Percentiles rank a stretch among this genome's conserved stretches.
Evolutionary conservation across 805 yeast species (phyloP).

Genomic region (Ogataea salicorniae): DNA sequence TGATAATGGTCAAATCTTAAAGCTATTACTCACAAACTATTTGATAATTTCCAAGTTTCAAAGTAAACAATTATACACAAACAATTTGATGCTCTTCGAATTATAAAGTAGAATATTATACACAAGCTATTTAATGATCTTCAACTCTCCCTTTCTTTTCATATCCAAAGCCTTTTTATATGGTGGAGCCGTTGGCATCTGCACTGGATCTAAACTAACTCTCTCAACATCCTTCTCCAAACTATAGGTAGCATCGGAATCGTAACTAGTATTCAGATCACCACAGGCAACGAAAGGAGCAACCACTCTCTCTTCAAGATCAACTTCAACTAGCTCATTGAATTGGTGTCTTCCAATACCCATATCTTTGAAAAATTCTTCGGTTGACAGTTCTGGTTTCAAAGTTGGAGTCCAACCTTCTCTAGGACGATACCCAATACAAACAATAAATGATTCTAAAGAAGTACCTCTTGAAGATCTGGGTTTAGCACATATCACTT

Average conservation of each 20-base stretch:
- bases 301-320: slow-evolving; percentile 60
- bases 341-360: slow-evolving; percentile 51
- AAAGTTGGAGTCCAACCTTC: slow-evolving; percentile 74
- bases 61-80: too few species aligned
- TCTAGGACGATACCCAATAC: slow-evolving; percentile 82
- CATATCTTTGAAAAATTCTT: slow-evolving; percentile 70
- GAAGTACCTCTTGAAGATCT: slow-evolving; percentile 93
- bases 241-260: slow-evolving; percentile 91
- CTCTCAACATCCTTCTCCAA: slow-evolving; percentile 38
- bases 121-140: slow-evolving; percentile 16
- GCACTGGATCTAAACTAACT: slow-evolving; percentile 81
- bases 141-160: slow-evolving; percentile 67
- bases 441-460: slow-evolving; percentile 88
- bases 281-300: slow-evolving; percentile 98
- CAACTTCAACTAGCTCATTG: slow-evolving; percentile 44
- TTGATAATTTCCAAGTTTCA: too few species aligned
- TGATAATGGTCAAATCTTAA: too few species aligned
- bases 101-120: too few species aligned
- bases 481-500: slow-evolving; percentile 93
- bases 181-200: slow-evolving; percentile 95
- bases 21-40: too few species aligned
- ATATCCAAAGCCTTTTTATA: slow-evolving; percentile 86
- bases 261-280: slow-evolving; percentile 69
- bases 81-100: too few species aligned
- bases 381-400: slow-evolving; percentile 53